These are phyloP conservation scores for Fusarium devonianum DNA, from an alignment of 2,329 filamentous ascomycete genomes.

Conservation along the genomic window DNA sequence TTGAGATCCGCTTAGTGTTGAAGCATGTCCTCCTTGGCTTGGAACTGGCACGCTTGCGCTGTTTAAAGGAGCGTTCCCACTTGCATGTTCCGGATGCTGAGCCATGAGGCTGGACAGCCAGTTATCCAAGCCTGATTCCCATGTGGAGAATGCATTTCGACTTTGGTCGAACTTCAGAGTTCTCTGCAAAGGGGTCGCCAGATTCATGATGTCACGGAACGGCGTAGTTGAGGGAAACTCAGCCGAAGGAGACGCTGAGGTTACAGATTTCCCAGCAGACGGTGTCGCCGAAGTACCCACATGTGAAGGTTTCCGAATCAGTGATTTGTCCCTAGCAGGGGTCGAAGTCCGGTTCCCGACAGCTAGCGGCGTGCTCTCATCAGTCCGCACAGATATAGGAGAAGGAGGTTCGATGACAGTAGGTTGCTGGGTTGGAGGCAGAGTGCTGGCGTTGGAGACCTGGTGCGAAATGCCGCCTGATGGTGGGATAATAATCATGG, in stretches of 20 bases:
- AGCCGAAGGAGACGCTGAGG: constrained; percentile 20
- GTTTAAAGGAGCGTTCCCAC: constrained; percentile 47
- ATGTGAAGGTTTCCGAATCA: constrained; percentile 46
- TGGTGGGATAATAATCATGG: constrained; percentile 33
- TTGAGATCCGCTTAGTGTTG: constrained; percentile 36
- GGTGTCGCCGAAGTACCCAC: constrained; percentile 47
- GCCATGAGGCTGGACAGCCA: constrained; percentile 60
- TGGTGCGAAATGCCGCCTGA: constrained; percentile 37
- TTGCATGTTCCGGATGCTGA: constrained; percentile 58
- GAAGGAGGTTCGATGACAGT: constrained; percentile 51
- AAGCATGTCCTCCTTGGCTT: constrained; percentile 28
- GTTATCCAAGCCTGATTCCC: constrained; percentile 75
- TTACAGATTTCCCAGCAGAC: constrained; percentile 43
- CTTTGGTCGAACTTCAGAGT: constrained; percentile 78
- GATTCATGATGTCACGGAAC: constrained; percentile 80
- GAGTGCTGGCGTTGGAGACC: constrained; percentile 33
- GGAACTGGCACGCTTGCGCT: constrained; percentile 25
- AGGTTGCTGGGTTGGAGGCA: constrained; percentile 32
- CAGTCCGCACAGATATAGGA: constrained; percentile 51
- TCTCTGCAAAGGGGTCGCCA: constrained; percentile 71
- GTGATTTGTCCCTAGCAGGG: constrained; percentile 55
- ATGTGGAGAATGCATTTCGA: constrained; percentile 71
- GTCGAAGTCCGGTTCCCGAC: constrained; percentile 46
- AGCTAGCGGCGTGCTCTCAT: constrained; percentile 37
- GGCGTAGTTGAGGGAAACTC: constrained; percentile 52